These are phyloP conservation scores for Cyberlindnera americana DNA, from an alignment of 805 yeast genomes.

Conservation along the genomic window DNA sequence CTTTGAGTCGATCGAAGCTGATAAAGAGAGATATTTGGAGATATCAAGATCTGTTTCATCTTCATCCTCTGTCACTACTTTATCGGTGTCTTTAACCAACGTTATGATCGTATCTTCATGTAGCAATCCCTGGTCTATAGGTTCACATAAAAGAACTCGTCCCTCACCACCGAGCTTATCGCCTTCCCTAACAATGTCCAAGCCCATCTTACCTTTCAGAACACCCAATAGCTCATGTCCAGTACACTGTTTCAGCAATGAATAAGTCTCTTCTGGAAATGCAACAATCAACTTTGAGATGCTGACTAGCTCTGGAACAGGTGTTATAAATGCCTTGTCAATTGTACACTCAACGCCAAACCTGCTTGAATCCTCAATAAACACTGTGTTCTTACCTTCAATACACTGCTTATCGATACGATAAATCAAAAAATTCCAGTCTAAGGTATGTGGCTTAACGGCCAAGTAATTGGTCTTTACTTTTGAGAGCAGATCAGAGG, in stretches of 20 bases:
- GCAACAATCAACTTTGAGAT: conserved; percentile 23
- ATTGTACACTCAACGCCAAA: conserved; percentile 21
- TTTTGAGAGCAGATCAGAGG: conserved; percentile 6
- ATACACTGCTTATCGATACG: conserved; percentile 5
- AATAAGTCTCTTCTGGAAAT: conserved; percentile 20
- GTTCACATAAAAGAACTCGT: conserved; percentile 60
- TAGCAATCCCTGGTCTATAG: conserved; percentile 64
- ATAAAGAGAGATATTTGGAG: conserved; percentile 14
- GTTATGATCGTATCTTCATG: conserved; percentile 47
- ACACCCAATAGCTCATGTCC: conserved; percentile 15
- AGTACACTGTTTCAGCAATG: conserved; percentile 16
- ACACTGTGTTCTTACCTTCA: conserved; percentile 1
- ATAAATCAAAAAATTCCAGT: conserved; percentile 14
- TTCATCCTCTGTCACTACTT: background rate
- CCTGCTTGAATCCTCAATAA: conserved; percentile 13
- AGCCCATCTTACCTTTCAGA: conserved; percentile 10
- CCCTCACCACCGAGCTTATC: conserved; percentile 31
- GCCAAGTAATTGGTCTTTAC: conserved; percentile 9
- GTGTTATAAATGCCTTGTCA: conserved; percentile 17
- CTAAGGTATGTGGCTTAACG: conserved; percentile 18
- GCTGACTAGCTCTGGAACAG: conserved; percentile 13
- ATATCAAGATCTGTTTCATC: conserved; percentile 14
- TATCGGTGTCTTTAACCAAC: conserved; percentile 37
- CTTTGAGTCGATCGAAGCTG: background rate
- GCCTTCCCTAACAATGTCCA: conserved; percentile 20